Base-by-base conservation (phyloP, 1,284 basidiomycete species). In the Coniferiporia weirii region DNA sequence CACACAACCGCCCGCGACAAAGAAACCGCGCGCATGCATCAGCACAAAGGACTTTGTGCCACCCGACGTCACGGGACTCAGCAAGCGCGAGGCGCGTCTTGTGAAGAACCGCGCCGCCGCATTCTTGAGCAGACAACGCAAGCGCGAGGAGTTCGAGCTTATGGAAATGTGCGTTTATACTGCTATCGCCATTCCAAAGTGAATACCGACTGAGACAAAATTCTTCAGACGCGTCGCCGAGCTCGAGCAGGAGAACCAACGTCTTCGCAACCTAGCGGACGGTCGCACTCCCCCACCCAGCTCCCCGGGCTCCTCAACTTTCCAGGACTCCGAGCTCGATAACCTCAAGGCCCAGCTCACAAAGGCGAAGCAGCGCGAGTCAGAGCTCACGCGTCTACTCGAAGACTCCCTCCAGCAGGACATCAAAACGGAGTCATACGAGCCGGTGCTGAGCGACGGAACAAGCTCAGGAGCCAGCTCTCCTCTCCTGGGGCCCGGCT, bases 21-120 rank as follows among this genome's bases (percentile, higher is more conserved):
- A 84, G 76, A 87, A 84, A 17, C 40, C 20, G 8, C 38, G 86
- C 58, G 76, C 80, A 66, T 81, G 86, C 17, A 79, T 90, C 66
- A 85, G 79, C 61, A 87, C 82, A 67, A 91, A 87, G 72, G 90
- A 92, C 71, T 95, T 95, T 68, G 72, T 95, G 7, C 91, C 90
- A 19, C 92, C 92, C 47, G 93, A 95, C 71, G 92, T 94, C 60
- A 83, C 86, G 54, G 93, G 92, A 52, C 81, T 95, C 61, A 87
- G 81, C 76, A 95, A 95, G 74, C 87, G 91, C 59, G 92, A 95
- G 74, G 92, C 93, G 56, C 84, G 92, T 57, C 81, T 95, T 10
- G 90, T 95, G 61, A 95, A 95, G 79, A 95, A 95, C 75, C 83
- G 92, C 57, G 92, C 92, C 12, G 92, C 92, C 10, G 92, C 92